These are phyloP conservation scores for Acanthamoeba lenticulata DNA, from an alignment of 208 protist species.

Conservation along the genomic window DNA sequence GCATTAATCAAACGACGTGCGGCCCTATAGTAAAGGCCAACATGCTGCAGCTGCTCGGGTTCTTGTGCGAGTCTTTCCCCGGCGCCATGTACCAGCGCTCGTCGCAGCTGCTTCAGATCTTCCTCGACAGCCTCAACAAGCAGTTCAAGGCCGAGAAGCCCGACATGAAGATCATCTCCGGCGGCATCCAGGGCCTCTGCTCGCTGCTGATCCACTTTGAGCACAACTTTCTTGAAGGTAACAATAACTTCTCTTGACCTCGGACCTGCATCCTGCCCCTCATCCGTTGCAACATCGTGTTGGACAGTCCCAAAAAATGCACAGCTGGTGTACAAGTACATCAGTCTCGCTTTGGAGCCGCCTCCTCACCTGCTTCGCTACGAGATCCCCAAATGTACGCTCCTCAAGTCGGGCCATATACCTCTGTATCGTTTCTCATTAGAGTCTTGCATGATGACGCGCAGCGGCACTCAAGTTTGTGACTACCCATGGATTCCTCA, in stretches of 20 bases:
- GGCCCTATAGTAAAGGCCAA: slow-evolving; percentile 61
- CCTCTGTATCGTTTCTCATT: too few species aligned
- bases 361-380: slow-evolving; percentile 65
- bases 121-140: slow-evolving; percentile 66
- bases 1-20: too few species aligned
- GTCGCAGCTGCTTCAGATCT: slow-evolving; percentile 68
- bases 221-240: slow-evolving; percentile 64
- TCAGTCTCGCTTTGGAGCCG: slow-evolving; percentile 67
- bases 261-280: too few species aligned
- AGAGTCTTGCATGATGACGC: neutral
- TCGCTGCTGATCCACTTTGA: slow-evolving; percentile 69
- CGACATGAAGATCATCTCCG: slow-evolving; percentile 76
- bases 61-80: slow-evolving; percentile 60
- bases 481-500: slow-evolving; percentile 63
- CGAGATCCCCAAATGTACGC: slow-evolving; percentile 73
- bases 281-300: neutral
- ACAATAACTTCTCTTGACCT: too few species aligned
- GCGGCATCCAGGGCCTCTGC: slow-evolving; percentile 67
- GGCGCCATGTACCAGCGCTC: slow-evolving; percentile 64
- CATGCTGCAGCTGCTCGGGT: slow-evolving; percentile 68
- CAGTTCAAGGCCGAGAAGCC: slow-evolving; percentile 70
- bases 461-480: slow-evolving; percentile 73
- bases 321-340: slow-evolving; percentile 71
- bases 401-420: too few species aligned
- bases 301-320: slow-evolving; percentile 68